A percentile compares a stretch with the other conserved stretches of the same genome.
Conservation (phyloP, 1,284 basidiomycete genomes). For the Exobasidium rhododendri region DNA sequence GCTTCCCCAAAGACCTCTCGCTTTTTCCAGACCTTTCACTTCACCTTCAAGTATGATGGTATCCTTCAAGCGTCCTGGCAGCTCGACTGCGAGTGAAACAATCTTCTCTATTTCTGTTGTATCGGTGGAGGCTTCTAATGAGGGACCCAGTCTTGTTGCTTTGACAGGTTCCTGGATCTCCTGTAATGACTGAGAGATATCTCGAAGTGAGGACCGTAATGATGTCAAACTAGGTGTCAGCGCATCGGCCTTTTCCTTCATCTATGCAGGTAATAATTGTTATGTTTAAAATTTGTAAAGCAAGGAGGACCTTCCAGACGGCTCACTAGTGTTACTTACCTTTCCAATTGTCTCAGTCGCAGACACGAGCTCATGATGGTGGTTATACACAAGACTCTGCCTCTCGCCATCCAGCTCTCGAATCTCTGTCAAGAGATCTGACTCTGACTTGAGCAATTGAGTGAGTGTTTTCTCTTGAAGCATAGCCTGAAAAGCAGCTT, state of each 20-base stretch:
- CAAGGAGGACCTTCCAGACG: background rate
- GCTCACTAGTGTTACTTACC: constrained; percentile 58
- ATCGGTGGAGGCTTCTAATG: background rate
- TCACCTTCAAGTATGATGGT: constrained; percentile 18
- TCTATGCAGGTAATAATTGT: constrained; percentile 12
- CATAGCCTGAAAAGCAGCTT: constrained; percentile 24
- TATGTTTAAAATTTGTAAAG: background rate
- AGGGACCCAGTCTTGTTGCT: no score
- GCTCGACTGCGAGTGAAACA: constrained; percentile 23
- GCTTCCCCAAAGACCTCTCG: constrained; percentile 35
- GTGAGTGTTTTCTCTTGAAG: constrained; percentile 27
- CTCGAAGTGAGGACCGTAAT: background rate
- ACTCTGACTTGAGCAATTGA: constrained; percentile 31
- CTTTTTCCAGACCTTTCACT: constrained; percentile 24
- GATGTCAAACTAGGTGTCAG: constrained; percentile 31
- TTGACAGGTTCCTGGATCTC: background rate
- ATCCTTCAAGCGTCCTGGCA: constrained; percentile 33
- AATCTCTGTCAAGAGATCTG: constrained; percentile 61
- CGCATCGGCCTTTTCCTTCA: constrained; percentile 35
- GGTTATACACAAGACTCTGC: constrained; percentile 87
- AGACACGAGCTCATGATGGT: constrained; percentile 87
- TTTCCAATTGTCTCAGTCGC: constrained; percentile 84
- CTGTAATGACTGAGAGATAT: constrained; percentile 1
- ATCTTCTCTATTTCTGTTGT: constrained; percentile 24
- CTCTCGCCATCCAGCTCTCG: constrained; percentile 79